Conservation (phyloP, 2,329 filamentous ascomycete species). For the Cercospora zeae-maydis region DNA sequence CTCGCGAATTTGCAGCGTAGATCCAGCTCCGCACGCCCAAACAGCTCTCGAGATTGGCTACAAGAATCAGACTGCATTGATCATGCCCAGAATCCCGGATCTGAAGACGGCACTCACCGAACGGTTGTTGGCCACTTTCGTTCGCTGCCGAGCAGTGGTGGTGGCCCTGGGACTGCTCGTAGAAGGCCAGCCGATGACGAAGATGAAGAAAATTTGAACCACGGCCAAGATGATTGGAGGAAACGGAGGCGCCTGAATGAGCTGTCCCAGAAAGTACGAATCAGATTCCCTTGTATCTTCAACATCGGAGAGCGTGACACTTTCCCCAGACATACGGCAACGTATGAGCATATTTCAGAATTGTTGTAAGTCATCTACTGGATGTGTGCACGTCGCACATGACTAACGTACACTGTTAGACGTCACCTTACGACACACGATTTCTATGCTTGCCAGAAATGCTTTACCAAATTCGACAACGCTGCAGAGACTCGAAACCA, state of each 20-base stretch:
- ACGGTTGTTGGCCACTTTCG: background rate
- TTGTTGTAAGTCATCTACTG: background rate
- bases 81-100: background rate
- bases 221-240: background rate
- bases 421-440: background rate
- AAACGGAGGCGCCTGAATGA: background rate
- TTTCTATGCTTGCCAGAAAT: background rate
- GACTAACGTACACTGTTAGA: background rate
- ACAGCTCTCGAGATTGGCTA: background rate
- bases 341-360: background rate
- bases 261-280: background rate
- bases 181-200: background rate
- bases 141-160: background rate
- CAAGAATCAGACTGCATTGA: background rate
- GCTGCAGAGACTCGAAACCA: background rate
- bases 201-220: background rate
- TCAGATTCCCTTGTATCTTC: background rate
- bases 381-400: background rate
- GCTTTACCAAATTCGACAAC: background rate
- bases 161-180: background rate
- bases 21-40: background rate
- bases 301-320: background rate
- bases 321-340: background rate
- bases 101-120: background rate
- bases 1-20: background rate